Base-by-base conservation (phyloP, 208 protist genomes). In the Plasmodiophora brassicae region DNA sequence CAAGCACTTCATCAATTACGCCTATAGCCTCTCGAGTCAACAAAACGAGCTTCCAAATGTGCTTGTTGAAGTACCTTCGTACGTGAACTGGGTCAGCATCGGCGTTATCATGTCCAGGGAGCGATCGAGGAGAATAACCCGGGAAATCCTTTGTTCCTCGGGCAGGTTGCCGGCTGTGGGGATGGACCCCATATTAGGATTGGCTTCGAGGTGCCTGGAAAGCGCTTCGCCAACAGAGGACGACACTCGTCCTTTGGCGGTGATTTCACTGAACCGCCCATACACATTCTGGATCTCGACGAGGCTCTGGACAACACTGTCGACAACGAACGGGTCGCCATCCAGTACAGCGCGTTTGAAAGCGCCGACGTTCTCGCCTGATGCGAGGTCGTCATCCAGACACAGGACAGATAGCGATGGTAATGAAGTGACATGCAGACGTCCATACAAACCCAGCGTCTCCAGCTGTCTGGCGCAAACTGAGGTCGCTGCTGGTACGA, bases 261-360 rank as follows among this genome's bases (percentile, higher is more conserved):
- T 44, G 10, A 78, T 32, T 32, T 78, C 65, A 5, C n/a, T 38
- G 41, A 78, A 78, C 14, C 5, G 5, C n/a, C 65, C 65, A 78
- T 78, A 78, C 20, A 78, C n/a, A 8, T 32, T 78, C n/a, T 78
- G 65, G 65, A 78, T 78, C 41, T 78, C 65, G 32, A 78, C 32
- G 10, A 78, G 65, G n/a, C 41, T 78, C n/a, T 32, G 5, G 20
- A 78, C 65, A 32, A 78, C 65, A 5, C 5, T 36, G 41, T 78
- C 5, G 20, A 78, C n/a, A 32, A 78, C n/a, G 65, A 14, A 5
- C 14, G 65, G 65, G n/a, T 78, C 65, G 65, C 41, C 41, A 8
- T 78, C 65, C 32, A 78, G 5, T n/a, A 78, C 32, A 44, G 14
- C 65, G 20, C 65, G 65, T 38, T 78, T 5, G n/a, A 78, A 78